phyloP scores from a whole-genome alignment of 1,284 basidiomycete species.

The Sporisorium graminicola region DNA sequence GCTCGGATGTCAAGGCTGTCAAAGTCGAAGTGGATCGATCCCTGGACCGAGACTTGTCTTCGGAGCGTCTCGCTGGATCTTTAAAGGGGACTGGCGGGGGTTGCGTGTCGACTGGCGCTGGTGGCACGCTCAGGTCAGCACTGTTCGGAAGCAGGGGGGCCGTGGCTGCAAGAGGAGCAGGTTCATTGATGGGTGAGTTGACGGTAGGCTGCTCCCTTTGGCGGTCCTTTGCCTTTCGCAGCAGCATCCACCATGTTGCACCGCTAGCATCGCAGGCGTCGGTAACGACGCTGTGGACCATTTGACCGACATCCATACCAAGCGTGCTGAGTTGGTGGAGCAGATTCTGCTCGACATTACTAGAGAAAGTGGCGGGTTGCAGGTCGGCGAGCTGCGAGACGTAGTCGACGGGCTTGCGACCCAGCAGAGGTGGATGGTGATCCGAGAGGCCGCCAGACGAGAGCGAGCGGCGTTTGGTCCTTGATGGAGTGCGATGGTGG shows the following conservation, averaged over 20 bases:
- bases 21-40: constrained; percentile 9
- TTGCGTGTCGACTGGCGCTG: not conserved
- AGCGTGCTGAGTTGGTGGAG: constrained; percentile 81
- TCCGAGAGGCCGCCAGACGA: constrained; percentile 70
- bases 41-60: constrained; percentile 15
- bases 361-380: constrained; percentile 85
- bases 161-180: not conserved
- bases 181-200: constrained; percentile 3
- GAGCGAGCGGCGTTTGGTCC: constrained; percentile 92
- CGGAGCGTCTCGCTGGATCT: constrained; percentile 34
- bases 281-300: constrained; percentile 88
- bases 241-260: constrained; percentile 96
- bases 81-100: constrained; percentile 42
- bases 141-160: not conserved
- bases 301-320: constrained; percentile 93
- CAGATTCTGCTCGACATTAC: constrained; percentile 80
- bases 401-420: constrained; percentile 74
- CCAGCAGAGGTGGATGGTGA: constrained; percentile 52
- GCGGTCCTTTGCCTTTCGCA: constrained; percentile 79
- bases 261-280: constrained; percentile 93
- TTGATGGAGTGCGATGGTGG: constrained; percentile 84
- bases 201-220: constrained; percentile 12
- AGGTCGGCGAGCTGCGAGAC: constrained; percentile 78
- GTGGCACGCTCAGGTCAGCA: not conserved
- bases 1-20: constrained; percentile 29